Percentiles rank a stretch among this genome's conserved stretches.
phyloP scores from a whole-genome alignment of 83 land plant genomes.

The Diphasiastrum complanatum region DNA sequence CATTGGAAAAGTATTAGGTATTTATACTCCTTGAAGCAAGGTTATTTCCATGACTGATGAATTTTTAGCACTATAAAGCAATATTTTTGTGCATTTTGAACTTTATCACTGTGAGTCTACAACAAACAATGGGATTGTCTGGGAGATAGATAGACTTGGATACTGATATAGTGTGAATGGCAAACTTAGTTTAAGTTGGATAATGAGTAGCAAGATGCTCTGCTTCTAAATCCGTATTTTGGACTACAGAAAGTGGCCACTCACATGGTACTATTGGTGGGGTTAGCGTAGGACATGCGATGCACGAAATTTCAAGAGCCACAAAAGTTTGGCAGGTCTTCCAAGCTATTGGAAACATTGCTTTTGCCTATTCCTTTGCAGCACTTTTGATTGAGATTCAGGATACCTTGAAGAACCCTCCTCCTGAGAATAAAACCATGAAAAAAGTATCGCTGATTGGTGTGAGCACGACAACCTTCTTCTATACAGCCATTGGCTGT shows the following conservation, averaged over 20 bases:
- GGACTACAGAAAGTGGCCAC: conserved; percentile 15
- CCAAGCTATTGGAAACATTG: conserved; percentile 54
- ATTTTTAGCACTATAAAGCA: no score
- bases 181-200: no score
- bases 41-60: no score
- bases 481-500: conserved; percentile 26
- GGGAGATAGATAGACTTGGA: neutral
- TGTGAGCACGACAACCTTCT: conserved; percentile 16
- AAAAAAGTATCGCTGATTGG: conserved; percentile 20
- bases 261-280: conserved; percentile 27
- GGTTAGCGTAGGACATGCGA: conserved; percentile 5
- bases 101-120: no score
- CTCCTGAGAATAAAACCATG: conserved; percentile 27
- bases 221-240: neutral
- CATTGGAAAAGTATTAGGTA: no score
- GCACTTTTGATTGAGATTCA: conserved; percentile 52
- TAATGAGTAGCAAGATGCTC: neutral
- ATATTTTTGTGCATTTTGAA: no score
- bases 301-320: conserved; percentile 1
- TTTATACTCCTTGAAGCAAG: no score
- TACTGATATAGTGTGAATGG: neutral
- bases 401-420: conserved; percentile 30
- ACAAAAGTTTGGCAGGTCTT: conserved; percentile 37
- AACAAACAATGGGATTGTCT: no score
- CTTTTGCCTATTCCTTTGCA: conserved; percentile 57